phyloP scores from a whole-genome alignment of 345 rosid genomes.

The Lenwebbia sp. region DNA sequence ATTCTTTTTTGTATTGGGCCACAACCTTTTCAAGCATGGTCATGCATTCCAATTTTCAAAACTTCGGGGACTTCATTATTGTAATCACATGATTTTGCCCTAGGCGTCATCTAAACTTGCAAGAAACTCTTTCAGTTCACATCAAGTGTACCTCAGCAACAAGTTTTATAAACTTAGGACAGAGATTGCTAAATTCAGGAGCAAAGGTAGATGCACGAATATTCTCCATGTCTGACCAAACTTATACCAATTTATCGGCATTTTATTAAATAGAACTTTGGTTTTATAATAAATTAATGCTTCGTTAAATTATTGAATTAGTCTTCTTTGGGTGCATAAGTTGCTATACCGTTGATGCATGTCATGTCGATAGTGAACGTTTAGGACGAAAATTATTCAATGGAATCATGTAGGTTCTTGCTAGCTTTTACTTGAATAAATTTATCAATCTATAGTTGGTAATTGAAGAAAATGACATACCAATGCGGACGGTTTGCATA shows the following conservation, averaged over 20 bases:
- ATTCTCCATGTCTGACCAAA: neutral
- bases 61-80: neutral
- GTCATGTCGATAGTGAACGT: neutral
- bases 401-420: neutral
- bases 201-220: neutral
- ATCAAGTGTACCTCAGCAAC: neutral
- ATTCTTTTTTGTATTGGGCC: neutral
- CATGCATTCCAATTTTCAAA: neutral
- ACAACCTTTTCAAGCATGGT: neutral
- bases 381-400: neutral
- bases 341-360: neutral
- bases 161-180: neutral
- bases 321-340: neutral
- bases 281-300: neutral
- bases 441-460: neutral
- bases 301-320: neutral
- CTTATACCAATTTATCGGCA: neutral
- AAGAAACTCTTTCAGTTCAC: neutral
- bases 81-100: neutral
- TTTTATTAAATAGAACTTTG: neutral
- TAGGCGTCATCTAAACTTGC: neutral
- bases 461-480: neutral
- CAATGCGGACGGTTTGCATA: neutral
- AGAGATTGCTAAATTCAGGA: neutral
- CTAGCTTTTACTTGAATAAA: neutral